Base-by-base conservation (phyloP, 257 asterid genomes). In the Nicotiana attenuata region DNA sequence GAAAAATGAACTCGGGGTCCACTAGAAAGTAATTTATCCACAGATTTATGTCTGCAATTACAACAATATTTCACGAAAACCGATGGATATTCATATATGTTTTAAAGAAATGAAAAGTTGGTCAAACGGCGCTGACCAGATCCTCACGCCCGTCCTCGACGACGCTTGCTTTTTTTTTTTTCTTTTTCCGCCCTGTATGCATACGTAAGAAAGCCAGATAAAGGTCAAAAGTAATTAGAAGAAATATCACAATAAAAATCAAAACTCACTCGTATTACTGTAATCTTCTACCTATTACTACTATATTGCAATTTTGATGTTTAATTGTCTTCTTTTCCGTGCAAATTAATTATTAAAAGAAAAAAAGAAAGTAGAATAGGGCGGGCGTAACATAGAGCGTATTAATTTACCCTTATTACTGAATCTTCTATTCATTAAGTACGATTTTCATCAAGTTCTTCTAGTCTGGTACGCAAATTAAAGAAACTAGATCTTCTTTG, bases 101-200 rank as follows among this genome's bases (percentile, higher is more conserved):
- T n/a, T n/a, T n/a, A n/a, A 55, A 45, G 5, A 41, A 41, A 53
- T 71, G n/a, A 45, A 71, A 78, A 78, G 59, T 47, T 68, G 94
- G 97, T 93, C 97, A 90, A 88, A 89, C 76, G 50, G 68, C 65
- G 87, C 80, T 92, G 93, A 93, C 97, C 92, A 87, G 90, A 91
- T 92, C 89, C 92, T 84, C 83, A 55, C 86, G 77, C 53, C 86
- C 89, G 90, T 87, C 89, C 68, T 65, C 65, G 52, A 81, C 80
- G 82, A 80, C 31, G 76, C 78, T 53, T 77, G 47, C 77, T 57
- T 78, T 71, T 79, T 33, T n/a, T 31, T n/a, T n/a, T n/a, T n/a
- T 76, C 14, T 16, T 29, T 60, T 60, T 65, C 4, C 5, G 41
- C 10, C 38, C 28, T 31, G 24, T 24, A 20, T 53, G 65, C 52